These are phyloP conservation scores for Leishmania aethiopica DNA, from an alignment of 208 protist species.

Conservation along the genomic window DNA sequence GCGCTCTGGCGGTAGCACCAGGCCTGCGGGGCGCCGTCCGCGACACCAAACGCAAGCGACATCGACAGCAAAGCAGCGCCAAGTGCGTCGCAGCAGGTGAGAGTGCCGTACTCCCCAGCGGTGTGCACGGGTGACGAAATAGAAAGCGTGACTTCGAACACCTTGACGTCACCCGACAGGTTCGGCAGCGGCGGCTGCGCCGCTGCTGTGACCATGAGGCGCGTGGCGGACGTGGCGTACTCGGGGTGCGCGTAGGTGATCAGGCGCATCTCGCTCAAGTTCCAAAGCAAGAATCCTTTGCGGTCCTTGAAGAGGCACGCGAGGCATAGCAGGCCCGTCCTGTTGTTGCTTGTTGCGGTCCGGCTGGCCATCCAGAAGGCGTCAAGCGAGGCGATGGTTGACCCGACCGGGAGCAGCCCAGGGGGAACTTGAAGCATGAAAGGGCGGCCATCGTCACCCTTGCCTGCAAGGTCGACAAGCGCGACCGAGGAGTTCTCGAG, in stretches of 20 bases:
- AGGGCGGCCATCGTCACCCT: constrained; percentile 44
- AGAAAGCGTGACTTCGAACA: constrained; percentile 44
- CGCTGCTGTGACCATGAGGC: constrained; percentile 47
- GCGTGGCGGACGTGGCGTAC: constrained; percentile 38
- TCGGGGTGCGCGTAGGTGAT: constrained; percentile 44
- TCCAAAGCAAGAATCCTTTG: constrained; percentile 75
- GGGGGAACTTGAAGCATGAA: constrained; percentile 55
- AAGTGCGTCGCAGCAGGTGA: constrained; percentile 49
- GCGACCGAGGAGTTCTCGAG: constrained; percentile 71
- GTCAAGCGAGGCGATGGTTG: constrained; percentile 56
- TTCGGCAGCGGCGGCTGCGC: constrained; percentile 49
- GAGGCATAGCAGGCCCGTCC: constrained; percentile 44
- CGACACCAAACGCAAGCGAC: constrained; percentile 53
- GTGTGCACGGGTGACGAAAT: constrained; percentile 21
- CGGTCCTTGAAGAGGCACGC: constrained; percentile 59
- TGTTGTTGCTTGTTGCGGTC: constrained; percentile 14
- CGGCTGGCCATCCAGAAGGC: constrained; percentile 61
- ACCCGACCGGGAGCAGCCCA: constrained; percentile 70
- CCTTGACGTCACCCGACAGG: constrained; percentile 54
- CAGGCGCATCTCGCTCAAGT: constrained; percentile 74
- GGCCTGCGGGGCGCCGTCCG: constrained; percentile 22
- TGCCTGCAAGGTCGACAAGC: constrained; percentile 69
- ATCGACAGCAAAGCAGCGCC: constrained; percentile 43
- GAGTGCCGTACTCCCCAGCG: constrained; percentile 50
- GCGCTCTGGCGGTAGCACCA: constrained; percentile 53